Evolutionary conservation across 169 alveolate genomes (phyloP).

Genomic region (Neospora caninum): DNA sequence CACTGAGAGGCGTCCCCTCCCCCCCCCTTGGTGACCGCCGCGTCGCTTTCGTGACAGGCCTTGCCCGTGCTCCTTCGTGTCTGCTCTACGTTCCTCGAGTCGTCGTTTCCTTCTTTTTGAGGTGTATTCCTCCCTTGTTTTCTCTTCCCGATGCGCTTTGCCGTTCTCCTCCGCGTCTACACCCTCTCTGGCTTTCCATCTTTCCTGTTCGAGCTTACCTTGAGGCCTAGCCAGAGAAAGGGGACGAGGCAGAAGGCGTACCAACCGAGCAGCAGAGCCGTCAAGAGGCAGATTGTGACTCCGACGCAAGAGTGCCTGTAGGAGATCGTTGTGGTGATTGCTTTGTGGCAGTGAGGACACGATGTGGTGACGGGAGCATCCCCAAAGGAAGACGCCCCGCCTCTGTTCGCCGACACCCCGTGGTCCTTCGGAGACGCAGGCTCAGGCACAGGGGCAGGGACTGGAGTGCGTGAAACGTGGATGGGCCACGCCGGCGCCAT

Average conservation of each 20-base stretch:
- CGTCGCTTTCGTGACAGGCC: too few relatives aligned
- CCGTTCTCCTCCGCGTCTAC: too few relatives aligned
- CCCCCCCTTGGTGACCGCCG: too few relatives aligned
- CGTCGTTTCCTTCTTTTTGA: too few relatives aligned
- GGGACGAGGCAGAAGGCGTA: conserved; percentile 38
- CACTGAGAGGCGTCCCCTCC: too few relatives aligned
- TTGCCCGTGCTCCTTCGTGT: too few relatives aligned
- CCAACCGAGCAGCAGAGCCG: conserved; percentile 44
- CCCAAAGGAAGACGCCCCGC: conserved; percentile 20
- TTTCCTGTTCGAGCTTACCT: background rate
- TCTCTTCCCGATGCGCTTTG: too few relatives aligned
- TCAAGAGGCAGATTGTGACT: conserved; percentile 23
- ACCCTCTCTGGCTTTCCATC: too few relatives aligned
- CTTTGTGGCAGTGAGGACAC: conserved; percentile 58
- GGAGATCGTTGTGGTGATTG: conserved; percentile 46
- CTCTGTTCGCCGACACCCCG: background rate
- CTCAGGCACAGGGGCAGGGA: background rate
- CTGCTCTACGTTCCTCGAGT: too few relatives aligned
- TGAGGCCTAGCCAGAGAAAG: conserved; percentile 34
- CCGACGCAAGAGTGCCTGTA: conserved; percentile 45
- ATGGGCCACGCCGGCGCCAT: background rate
- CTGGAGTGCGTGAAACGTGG: background rate
- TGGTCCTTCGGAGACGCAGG: background rate
- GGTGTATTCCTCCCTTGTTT: too few relatives aligned
- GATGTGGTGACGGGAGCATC: conserved; percentile 36